Conservation (phyloP, 2,329 filamentous ascomycete species). For the Apiospora arundinis region DNA sequence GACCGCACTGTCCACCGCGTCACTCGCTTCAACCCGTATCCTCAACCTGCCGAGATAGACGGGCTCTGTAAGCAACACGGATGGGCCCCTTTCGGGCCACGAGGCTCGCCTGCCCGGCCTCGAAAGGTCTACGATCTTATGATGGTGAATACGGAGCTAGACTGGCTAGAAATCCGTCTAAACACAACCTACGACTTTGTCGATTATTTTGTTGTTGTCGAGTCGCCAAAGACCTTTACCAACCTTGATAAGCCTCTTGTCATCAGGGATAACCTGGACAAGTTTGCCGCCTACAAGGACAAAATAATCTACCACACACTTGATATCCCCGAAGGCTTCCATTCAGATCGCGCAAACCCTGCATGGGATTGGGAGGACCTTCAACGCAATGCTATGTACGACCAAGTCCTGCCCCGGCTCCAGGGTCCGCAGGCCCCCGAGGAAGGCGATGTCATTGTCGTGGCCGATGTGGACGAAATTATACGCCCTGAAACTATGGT, state of each 20-base stretch:
- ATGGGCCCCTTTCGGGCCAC: slow-evolving; percentile 43
- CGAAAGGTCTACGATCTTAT: slow-evolving; percentile 67
- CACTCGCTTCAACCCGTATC: slow-evolving; percentile 30
- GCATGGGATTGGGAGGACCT: slow-evolving; percentile 57
- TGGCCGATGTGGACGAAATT: slow-evolving; percentile 68
- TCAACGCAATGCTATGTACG: slow-evolving; percentile 61
- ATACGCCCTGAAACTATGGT: slow-evolving; percentile 56
- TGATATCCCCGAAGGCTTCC: slow-evolving; percentile 49
- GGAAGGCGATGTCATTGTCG: slow-evolving; percentile 61
- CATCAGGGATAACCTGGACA: slow-evolving; percentile 57
- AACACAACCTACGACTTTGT: slow-evolving; percentile 62
- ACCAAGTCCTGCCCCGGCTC: slow-evolving; percentile 59
- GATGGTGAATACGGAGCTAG: slow-evolving; percentile 68
- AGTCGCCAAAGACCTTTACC: slow-evolving; percentile 64
- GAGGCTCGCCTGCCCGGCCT: slow-evolving; percentile 23
- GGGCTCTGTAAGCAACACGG: slow-evolving; percentile 45
- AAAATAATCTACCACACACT: slow-evolving; percentile 68
- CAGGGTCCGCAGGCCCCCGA: slow-evolving; percentile 48
- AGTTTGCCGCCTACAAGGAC: slow-evolving; percentile 58
- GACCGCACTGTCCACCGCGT: slow-evolving; percentile 37
- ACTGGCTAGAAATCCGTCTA: slow-evolving; percentile 70
- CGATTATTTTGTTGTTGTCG: slow-evolving; percentile 71
- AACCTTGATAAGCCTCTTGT: slow-evolving; percentile 59
- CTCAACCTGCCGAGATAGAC: slow-evolving; percentile 30
- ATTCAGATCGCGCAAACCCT: slow-evolving; percentile 42